Conservation (phyloP, 768 basidiomycete genomes). For the Russula virescens region DNA sequence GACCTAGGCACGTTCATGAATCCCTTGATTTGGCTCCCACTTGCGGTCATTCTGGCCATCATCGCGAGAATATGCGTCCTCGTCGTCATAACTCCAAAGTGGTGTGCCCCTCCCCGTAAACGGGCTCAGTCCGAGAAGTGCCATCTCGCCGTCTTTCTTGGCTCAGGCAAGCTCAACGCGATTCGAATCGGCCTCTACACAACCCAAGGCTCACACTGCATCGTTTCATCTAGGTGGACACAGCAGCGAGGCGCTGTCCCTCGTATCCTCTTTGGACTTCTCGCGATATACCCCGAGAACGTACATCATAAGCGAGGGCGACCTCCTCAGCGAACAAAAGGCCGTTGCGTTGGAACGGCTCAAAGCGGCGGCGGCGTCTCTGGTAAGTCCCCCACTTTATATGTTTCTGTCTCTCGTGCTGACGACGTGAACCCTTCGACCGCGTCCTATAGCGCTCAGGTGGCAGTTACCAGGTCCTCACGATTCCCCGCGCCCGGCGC, state of each 20-base stretch:
- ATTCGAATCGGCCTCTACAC: neutral
- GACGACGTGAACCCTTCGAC: neutral
- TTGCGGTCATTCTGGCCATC: constrained; percentile 1
- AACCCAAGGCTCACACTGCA: constrained; percentile 18
- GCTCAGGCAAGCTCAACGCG: constrained; percentile 61
- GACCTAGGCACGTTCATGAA: constrained; percentile 1
- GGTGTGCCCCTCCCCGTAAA: constrained; percentile 16
- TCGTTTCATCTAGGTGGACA: constrained; percentile 68
- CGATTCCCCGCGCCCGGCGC: constrained; percentile 79
- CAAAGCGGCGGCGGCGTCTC: constrained; percentile 28
- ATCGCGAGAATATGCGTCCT: constrained; percentile 24
- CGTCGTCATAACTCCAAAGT: constrained; percentile 25
- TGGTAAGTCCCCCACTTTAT: constrained; percentile 20
- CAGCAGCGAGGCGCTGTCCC: constrained; percentile 76
- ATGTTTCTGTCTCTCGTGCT: neutral
- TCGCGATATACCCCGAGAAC: constrained; percentile 66
- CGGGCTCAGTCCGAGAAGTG: constrained; percentile 30
- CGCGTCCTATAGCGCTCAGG: neutral
- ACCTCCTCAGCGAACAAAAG: constrained; percentile 69
- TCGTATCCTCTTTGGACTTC: constrained; percentile 70
- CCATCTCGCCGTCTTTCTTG: constrained; percentile 78
- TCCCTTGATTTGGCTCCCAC: neutral
- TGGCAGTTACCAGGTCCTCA: constrained; percentile 45
- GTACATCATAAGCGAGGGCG: constrained; percentile 81
- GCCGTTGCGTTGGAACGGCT: constrained; percentile 56